Base-by-base conservation (phyloP, 1,284 basidiomycete species). In the Ganoderma meredithae region DNA sequence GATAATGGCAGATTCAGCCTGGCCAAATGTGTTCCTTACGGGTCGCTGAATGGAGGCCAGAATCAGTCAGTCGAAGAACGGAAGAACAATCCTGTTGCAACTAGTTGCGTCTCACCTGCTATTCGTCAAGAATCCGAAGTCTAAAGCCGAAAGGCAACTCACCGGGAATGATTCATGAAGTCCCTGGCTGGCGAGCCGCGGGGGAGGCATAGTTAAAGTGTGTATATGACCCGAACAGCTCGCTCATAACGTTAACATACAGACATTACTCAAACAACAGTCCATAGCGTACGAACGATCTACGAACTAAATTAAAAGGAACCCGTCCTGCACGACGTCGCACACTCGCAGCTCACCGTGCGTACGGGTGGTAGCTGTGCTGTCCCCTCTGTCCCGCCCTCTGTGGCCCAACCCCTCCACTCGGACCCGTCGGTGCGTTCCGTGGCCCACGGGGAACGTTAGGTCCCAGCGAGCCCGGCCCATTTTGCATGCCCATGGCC, bases 331-430 rank as follows among this genome's bases (percentile, higher is more conserved):
- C 6, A 55, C 27, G 52, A 33, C 27, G 27, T 17, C 27, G 27
- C 27, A 31, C 27, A 31, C 27, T 3, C 27, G 40, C 33, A 17
- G 19, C 33, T 76, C 74, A 91, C 72, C 92, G 90, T 44, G 91
- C 88, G 73, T 94, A 94, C 1, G 93, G 92, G 75, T 94, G 93
- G 79, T 92, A 94, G 73, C 87, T 87, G 78, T 94, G 92, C 76
- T 91, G 89, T 39, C 91, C 90, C 55, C 92, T 79, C 75, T 89
- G 88, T 0, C 85, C 88, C 17, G 85, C 83, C 71, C 94, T 84
- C 79, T 95, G 92, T 0, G 94, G 94, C 0, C 93, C 93, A 44
- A 91, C 88, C 56, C 86, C 84, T 64, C 81, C 84, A 0, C 81
- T 82, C 56, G 86, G 85, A 2, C 83, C 85, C 8, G 82, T 83